phyloP scores from a whole-genome alignment of 371 early-diverging fungal species.

The Thermomucor indicae-seudaticae region DNA sequence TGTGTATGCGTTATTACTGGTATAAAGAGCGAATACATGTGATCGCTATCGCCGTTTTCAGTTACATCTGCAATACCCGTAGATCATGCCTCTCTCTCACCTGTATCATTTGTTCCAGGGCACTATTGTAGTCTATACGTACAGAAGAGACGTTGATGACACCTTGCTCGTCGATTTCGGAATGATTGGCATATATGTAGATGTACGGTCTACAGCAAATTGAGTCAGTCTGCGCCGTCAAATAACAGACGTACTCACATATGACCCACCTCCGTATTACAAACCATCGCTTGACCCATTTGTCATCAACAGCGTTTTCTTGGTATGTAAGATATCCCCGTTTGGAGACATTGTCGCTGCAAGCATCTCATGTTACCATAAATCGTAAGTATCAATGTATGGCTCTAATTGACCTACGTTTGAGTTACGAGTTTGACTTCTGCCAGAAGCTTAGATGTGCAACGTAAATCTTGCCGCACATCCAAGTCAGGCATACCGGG shows the following conservation, averaged over 20 bases:
- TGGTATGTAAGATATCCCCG: constrained; percentile 64
- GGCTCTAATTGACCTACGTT: constrained; percentile 33
- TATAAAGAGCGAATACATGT: constrained; percentile 78
- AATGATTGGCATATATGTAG: constrained; percentile 64
- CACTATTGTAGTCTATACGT: constrained; percentile 64
- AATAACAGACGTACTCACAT: background rate
- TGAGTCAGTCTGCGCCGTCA: background rate
- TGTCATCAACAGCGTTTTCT: constrained; percentile 53
- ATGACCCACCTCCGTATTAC: constrained; percentile 65
- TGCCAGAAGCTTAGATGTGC: constrained; percentile 45
- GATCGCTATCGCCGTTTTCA: too few relatives aligned
- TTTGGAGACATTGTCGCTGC: constrained; percentile 57
- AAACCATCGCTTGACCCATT: constrained; percentile 81
- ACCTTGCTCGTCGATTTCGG: constrained; percentile 67
- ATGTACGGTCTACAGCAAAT: constrained; percentile 63
- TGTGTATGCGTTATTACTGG: constrained; percentile 72
- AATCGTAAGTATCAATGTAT: background rate
- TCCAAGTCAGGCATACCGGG: constrained; percentile 19
- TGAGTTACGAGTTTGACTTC: constrained; percentile 56
- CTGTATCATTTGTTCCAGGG: constrained; percentile 64
- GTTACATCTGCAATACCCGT: too few relatives aligned
- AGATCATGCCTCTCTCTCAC: constrained; percentile 22
- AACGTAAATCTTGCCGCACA: constrained; percentile 17
- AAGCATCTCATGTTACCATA: background rate
- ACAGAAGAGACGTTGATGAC: constrained; percentile 75